phyloP scores from a whole-genome alignment of 2,329 filamentous ascomycete species.

The Fusarium sp. region DNA sequence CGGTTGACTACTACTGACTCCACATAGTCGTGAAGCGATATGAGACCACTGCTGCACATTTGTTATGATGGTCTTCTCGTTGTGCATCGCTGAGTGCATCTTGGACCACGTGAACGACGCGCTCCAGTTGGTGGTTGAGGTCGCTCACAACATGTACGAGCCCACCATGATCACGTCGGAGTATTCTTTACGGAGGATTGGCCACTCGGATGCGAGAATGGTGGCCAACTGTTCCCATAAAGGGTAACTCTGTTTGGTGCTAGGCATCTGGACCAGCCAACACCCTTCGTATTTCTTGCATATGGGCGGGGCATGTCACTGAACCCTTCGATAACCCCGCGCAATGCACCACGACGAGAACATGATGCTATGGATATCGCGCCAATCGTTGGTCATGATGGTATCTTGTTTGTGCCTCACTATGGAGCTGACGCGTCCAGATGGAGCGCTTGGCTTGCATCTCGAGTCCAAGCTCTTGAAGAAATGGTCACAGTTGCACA shows the following conservation, averaged over 20 bases:
- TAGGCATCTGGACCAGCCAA: conserved; percentile 26
- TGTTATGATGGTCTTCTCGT: conserved; percentile 31
- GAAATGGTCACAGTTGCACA: background rate
- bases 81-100: conserved; percentile 27
- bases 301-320: conserved; percentile 27
- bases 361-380: conserved; percentile 35
- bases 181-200: conserved; percentile 7
- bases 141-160: conserved; percentile 32
- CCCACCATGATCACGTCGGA: conserved; percentile 33
- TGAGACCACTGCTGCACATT: conserved; percentile 33
- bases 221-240: conserved; percentile 35
- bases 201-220: conserved; percentile 37
- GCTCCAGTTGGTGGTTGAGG: conserved; percentile 38
- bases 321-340: conserved; percentile 31
- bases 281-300: conserved; percentile 42
- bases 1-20: conserved; percentile 21
- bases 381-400: conserved; percentile 27
- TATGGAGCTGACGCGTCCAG: conserved; percentile 32
- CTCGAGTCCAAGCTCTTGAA: background rate
- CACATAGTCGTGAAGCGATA: conserved; percentile 27
- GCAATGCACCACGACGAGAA: conserved; percentile 36
- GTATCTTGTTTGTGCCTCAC: conserved; percentile 16
- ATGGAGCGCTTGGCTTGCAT: conserved; percentile 15
- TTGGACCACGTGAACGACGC: conserved; percentile 23
- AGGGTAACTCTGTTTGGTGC: conserved; percentile 32